Evolutionary conservation across 257 asterid genomes (phyloP).

Genomic region (Cordia subcordata): DNA sequence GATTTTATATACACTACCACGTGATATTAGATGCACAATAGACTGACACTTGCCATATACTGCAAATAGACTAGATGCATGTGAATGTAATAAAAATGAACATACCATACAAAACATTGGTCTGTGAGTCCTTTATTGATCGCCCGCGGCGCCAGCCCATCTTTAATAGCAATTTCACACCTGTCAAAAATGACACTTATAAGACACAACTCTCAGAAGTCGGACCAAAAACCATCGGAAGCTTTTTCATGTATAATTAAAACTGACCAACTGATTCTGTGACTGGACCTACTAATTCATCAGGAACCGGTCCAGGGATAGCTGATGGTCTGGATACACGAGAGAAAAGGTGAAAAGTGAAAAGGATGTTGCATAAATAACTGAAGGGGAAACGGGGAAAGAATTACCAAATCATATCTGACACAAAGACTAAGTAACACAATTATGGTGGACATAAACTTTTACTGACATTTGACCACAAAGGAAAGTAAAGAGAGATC

Average conservation of each 20-base stretch:
- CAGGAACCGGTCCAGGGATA: slow-evolving; percentile 96
- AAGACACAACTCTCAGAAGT: no score
- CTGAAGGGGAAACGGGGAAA: background rate
- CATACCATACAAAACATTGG: slow-evolving; percentile 59
- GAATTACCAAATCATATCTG: background rate
- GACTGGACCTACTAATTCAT: slow-evolving; percentile 72
- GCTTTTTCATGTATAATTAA: slow-evolving; percentile 2
- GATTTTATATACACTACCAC: no score
- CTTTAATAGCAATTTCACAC: slow-evolving; percentile 77
- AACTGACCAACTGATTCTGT: slow-evolving; percentile 80
- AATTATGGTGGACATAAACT: background rate
- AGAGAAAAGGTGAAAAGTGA: slow-evolving; percentile 10
- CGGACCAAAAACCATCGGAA: background rate
- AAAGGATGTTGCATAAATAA: slow-evolving; percentile 9
- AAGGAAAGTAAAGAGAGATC: background rate
- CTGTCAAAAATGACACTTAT: slow-evolving; percentile 24
- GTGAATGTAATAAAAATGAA: background rate
- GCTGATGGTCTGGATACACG: slow-evolving; percentile 61
- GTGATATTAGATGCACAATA: background rate
- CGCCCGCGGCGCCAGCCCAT: slow-evolving; percentile 99
- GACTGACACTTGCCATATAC: background rate
- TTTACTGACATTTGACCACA: background rate
- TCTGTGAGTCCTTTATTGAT: slow-evolving; percentile 61
- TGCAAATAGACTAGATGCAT: background rate
- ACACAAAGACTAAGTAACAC: background rate